Evolutionary conservation across 1,284 basidiomycete species (phyloP).

Genomic region (Rhodofomes roseus): DNA sequence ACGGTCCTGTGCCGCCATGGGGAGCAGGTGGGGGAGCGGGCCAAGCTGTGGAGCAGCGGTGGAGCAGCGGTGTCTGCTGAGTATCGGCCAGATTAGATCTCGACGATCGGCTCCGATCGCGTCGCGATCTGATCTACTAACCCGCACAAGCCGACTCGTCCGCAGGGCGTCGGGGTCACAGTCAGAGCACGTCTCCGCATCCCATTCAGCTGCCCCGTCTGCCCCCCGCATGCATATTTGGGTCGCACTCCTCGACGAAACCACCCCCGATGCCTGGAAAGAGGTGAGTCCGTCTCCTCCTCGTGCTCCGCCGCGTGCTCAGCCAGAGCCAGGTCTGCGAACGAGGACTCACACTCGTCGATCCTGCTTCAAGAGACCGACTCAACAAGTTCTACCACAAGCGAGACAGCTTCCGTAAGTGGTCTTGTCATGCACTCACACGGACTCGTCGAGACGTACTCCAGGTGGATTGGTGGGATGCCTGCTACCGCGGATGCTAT

Average conservation of each 20-base stretch:
- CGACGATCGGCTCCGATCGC: conserved; percentile 2
- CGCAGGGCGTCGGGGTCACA: background rate
- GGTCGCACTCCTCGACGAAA: background rate
- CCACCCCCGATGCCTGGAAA: background rate
- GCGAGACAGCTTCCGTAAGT: conserved; percentile 70
- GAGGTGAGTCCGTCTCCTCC: background rate
- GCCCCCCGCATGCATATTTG: background rate
- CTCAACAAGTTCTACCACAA: conserved; percentile 64
- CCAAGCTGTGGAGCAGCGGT: background rate
- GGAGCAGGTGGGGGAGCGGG: background rate
- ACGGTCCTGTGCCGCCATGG: background rate
- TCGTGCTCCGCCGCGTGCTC: background rate
- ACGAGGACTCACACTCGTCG: conserved; percentile 49
- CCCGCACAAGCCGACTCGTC: background rate
- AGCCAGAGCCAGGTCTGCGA: conserved; percentile 51
- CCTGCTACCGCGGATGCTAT: conserved; percentile 59
- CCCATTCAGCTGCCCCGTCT: background rate
- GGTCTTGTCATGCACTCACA: background rate
- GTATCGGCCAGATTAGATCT: conserved; percentile 2
- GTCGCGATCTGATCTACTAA: background rate
- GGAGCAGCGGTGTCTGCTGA: background rate
- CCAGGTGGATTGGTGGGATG: conserved; percentile 71
- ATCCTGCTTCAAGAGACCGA: conserved; percentile 47
- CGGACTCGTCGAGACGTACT: background rate
- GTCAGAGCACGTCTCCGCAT: background rate